phyloP scores from a whole-genome alignment of 345 rosid genomes.

The Heritiera littoralis region DNA sequence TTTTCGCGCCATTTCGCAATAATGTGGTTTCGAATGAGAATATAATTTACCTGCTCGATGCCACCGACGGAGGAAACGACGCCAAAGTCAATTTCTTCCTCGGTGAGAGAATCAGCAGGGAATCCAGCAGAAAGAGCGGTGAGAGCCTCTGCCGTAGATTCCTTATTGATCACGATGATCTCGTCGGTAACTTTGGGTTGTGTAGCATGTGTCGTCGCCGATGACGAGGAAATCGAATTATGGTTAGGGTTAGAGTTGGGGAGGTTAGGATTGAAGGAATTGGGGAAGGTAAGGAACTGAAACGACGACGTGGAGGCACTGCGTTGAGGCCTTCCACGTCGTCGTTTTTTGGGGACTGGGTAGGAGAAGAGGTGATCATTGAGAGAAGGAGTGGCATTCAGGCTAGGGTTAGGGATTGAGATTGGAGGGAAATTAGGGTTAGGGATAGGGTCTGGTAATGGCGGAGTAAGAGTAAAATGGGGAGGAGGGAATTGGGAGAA shows the following conservation, averaged over 20 bases:
- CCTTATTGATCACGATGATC: constrained; percentile 87
- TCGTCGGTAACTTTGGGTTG: constrained; percentile 63
- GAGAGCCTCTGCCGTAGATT: constrained; percentile 87
- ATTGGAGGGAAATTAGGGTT: constrained; percentile 27
- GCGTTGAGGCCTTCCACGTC: constrained; percentile 86
- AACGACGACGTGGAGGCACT: constrained; percentile 37
- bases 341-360: constrained; percentile 75
- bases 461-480: constrained; percentile 42
- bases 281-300: constrained; percentile 33
- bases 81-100: constrained; percentile 86
- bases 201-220: constrained; percentile 4
- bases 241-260: constrained; percentile 29
- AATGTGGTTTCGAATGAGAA: constrained; percentile 84
- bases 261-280: constrained; percentile 17
- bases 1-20: constrained; percentile 88
- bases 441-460: constrained; percentile 41
- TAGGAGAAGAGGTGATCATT: constrained; percentile 52
- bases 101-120: constrained; percentile 88
- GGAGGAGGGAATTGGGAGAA: constrained; percentile 42
- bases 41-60: constrained; percentile 94
- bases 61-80: constrained; percentile 81
- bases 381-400: constrained; percentile 20
- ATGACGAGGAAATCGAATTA: constrained; percentile 28
- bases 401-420: constrained; percentile 27
- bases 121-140: constrained; percentile 90